Percentiles rank a stretch among this genome's conserved stretches.
Evolutionary conservation across 257 asterid species (phyloP).

Genomic region (Przewalskia tangutica): DNA sequence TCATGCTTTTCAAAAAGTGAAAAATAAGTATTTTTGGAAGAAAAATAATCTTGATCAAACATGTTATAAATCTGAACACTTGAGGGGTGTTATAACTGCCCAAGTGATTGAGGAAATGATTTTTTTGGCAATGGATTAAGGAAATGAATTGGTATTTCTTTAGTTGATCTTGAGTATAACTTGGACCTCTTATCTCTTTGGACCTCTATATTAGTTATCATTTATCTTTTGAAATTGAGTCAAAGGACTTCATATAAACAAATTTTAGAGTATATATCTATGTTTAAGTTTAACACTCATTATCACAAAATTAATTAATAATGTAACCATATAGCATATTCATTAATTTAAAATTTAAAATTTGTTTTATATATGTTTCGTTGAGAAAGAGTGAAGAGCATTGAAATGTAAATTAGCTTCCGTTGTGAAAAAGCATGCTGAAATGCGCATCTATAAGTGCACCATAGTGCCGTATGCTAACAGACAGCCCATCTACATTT

Average conservation of each 20-base stretch:
- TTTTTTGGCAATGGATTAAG: too few species aligned
- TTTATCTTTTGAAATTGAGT: neutral
- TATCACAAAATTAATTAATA: neutral
- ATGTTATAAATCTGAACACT: fast-evolving
- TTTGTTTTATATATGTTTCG: neutral
- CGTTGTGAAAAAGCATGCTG: slow-evolving; percentile 16
- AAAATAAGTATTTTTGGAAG: too few species aligned
- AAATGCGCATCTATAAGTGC: slow-evolving; percentile 20
- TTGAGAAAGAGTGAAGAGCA: neutral
- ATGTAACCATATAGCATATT: neutral
- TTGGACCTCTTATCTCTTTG: neutral
- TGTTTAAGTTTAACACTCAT: neutral
- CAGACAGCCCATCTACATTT: slow-evolving; percentile 29
- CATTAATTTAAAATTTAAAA: neutral
- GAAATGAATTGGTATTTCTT: neutral
- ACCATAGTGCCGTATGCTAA: slow-evolving; percentile 21
- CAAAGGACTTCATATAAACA: neutral
- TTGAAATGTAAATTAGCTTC: slow-evolving; percentile 6
- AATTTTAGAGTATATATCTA: neutral
- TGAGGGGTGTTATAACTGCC: neutral
- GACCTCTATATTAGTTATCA: neutral
- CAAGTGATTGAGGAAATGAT: too few species aligned
- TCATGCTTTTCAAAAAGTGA: too few species aligned
- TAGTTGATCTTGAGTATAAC: neutral
- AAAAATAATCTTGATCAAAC: too few species aligned